These are phyloP conservation scores for Xylaria sp. DNA, from an alignment of 2,329 filamentous ascomycete genomes.

Conservation along the genomic window DNA sequence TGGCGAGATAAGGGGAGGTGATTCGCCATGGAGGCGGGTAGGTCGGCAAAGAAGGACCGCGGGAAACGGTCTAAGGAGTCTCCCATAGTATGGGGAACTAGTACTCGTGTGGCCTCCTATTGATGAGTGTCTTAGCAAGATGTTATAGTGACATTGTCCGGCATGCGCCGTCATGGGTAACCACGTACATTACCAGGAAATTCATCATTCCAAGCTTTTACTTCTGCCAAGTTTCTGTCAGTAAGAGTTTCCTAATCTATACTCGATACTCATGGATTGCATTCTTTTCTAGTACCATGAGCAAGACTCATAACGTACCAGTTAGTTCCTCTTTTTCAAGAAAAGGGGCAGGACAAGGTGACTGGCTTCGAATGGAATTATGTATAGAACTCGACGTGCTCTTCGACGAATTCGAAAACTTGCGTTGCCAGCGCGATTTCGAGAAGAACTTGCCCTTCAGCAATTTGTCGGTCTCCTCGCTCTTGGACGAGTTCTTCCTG, in stretches of 20 bases:
- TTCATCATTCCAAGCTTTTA: slow-evolving; percentile 12
- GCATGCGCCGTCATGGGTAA: neutral
- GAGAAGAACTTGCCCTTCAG: slow-evolving; percentile 37
- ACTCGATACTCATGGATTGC: neutral
- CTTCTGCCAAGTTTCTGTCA: slow-evolving; percentile 9
- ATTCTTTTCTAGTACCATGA: neutral
- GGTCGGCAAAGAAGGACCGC: slow-evolving; percentile 41
- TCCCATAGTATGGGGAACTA: slow-evolving; percentile 42
- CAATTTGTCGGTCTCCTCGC: slow-evolving; percentile 29
- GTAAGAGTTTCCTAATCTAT: neutral
- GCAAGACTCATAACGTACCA: slow-evolving; percentile 1
- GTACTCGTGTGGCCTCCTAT: slow-evolving; percentile 46
- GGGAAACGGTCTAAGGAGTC: slow-evolving; percentile 33
- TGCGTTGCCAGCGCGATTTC: slow-evolving; percentile 38
- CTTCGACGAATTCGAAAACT: slow-evolving; percentile 35
- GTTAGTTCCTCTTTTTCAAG: slow-evolving; percentile 3
- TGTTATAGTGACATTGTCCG: neutral
- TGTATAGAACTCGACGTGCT: slow-evolving; percentile 40
- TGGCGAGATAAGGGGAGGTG: slow-evolving; percentile 4
- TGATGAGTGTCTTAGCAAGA: slow-evolving; percentile 2
- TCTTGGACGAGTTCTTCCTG: slow-evolving; percentile 27
- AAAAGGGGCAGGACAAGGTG: slow-evolving; percentile 24
- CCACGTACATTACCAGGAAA: slow-evolving; percentile 34
- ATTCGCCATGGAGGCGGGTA: slow-evolving; percentile 28
- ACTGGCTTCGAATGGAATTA: slow-evolving; percentile 36